phyloP scores from a whole-genome alignment of 1,284 basidiomycete species.

The Tylopilus sp. region DNA sequence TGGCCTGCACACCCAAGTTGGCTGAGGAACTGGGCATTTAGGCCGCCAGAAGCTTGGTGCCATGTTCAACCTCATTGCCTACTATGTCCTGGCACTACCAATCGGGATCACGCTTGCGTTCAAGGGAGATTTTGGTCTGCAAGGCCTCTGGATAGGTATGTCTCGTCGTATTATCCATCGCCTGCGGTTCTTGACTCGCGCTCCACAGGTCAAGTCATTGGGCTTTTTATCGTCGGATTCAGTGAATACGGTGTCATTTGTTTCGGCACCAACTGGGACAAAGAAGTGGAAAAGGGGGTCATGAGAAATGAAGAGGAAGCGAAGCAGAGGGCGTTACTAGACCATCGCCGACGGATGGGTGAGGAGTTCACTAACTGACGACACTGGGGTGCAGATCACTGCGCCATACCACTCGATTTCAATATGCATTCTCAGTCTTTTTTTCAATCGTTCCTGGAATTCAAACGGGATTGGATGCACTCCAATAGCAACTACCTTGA shows the following conservation, averaged over 20 bases:
- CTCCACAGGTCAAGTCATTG: conserved; percentile 64
- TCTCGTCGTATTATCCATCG: background rate
- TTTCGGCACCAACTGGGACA: conserved; percentile 64
- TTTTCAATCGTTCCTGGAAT: too few relatives aligned
- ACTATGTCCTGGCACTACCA: conserved; percentile 74
- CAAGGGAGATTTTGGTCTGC: conserved; percentile 49
- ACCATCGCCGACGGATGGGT: conserved; percentile 13
- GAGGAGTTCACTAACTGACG: conserved; percentile 19
- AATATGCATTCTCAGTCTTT: background rate
- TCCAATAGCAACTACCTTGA: too few relatives aligned
- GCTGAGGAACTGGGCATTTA: conserved; percentile 24
- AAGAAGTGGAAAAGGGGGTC: conserved; percentile 54
- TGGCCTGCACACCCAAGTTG: too few relatives aligned
- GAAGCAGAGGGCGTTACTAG: conserved; percentile 35
- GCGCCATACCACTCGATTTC: too few relatives aligned
- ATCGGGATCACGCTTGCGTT: conserved; percentile 72
- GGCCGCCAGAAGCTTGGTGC: conserved; percentile 76
- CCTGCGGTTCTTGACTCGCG: background rate
- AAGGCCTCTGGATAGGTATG: conserved; percentile 69
- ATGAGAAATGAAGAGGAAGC: conserved; percentile 52
- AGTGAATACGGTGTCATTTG: conserved; percentile 66
- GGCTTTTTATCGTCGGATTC: conserved; percentile 69
- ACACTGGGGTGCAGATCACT: background rate
- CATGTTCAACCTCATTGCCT: conserved; percentile 69
- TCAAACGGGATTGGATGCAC: too few relatives aligned